Percentiles rank a stretch among this genome's conserved stretches.
Evolutionary conservation across 2,329 filamentous ascomycete species (phyloP).

Genomic region (Dactylellina cionopaga): DNA sequence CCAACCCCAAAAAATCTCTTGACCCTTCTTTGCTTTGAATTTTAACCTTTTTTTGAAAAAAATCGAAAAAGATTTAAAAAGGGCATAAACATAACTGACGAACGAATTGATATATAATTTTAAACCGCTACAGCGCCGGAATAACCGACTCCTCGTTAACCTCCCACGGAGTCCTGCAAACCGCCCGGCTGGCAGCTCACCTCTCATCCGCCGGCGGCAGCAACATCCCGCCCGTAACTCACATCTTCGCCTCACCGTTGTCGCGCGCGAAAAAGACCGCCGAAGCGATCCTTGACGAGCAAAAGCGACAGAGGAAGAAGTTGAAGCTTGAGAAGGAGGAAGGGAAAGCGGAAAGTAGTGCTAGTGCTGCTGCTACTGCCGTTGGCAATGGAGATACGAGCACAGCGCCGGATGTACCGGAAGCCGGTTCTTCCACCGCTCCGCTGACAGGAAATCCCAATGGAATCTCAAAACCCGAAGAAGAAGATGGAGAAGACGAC

Average conservation of each 20-base stretch:
- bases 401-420: constrained; percentile 30
- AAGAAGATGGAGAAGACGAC: not conserved
- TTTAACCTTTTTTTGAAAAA: not conserved
- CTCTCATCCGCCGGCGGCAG: no score
- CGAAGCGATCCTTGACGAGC: constrained; percentile 68
- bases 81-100: not conserved
- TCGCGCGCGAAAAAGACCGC: constrained; percentile 78
- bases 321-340: constrained; percentile 54
- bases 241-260: constrained; percentile 81
- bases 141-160: constrained; percentile 82
- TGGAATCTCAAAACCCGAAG: not conserved
- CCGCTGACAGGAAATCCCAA: constrained; percentile 33
- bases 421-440: constrained; percentile 61
- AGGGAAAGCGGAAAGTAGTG: constrained; percentile 54
- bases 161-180: constrained; percentile 81
- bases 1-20: constrained; percentile 2
- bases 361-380: constrained; percentile 65
- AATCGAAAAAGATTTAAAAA: no score
- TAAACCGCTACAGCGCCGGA: constrained; percentile 77
- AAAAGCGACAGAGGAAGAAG: no score
- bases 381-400: constrained; percentile 21
- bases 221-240: constrained; percentile 72
- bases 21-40: not conserved
- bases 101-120: not conserved
- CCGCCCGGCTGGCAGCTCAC: constrained; percentile 77